Percentiles rank a stretch among this genome's conserved stretches.
Evolutionary conservation across 805 yeast species (phyloP).

Genomic region (Tetrapisispora namnaoensis): DNA sequence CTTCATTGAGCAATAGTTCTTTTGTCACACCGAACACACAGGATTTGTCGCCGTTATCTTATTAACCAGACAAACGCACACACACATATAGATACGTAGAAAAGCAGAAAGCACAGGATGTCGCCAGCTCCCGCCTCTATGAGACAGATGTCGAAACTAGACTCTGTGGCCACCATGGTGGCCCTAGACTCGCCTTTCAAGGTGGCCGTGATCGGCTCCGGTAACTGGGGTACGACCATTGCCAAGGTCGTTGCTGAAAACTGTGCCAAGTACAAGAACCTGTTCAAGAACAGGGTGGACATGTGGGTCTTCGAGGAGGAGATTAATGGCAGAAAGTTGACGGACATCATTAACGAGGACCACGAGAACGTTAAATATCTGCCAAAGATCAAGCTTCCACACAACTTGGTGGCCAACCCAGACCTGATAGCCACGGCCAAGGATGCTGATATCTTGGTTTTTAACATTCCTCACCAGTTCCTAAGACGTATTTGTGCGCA

Average conservation of each 20-base stretch:
- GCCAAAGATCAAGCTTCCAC: conserved; percentile 80
- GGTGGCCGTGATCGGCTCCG: conserved; percentile 83
- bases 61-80: background rate
- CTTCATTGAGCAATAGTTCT: too few relatives aligned
- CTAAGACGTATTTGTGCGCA: conserved; percentile 66
- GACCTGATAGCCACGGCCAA: conserved; percentile 64
- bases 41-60: too few relatives aligned
- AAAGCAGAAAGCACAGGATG: background rate
- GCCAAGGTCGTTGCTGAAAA: conserved; percentile 94
- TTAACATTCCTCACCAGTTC: conserved; percentile 97
- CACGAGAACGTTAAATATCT: conserved; percentile 94
- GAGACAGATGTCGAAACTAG: conserved; percentile 4
- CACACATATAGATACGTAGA: background rate
- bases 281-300: conserved; percentile 65
- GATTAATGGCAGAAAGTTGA: conserved; percentile 66
- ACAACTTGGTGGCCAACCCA: conserved; percentile 82
- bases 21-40: too few relatives aligned
- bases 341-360: conserved; percentile 79
- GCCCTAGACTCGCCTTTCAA: conserved; percentile 34
- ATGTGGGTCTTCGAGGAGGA: conserved; percentile 97
- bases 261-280: conserved; percentile 55
- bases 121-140: background rate
- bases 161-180: conserved; percentile 9
- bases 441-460: conserved; percentile 78
- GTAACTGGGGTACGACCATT: conserved; percentile 97